Conservation (phyloP, 805 yeast genomes). For the Wickerhamiella qilinensis region DNA sequence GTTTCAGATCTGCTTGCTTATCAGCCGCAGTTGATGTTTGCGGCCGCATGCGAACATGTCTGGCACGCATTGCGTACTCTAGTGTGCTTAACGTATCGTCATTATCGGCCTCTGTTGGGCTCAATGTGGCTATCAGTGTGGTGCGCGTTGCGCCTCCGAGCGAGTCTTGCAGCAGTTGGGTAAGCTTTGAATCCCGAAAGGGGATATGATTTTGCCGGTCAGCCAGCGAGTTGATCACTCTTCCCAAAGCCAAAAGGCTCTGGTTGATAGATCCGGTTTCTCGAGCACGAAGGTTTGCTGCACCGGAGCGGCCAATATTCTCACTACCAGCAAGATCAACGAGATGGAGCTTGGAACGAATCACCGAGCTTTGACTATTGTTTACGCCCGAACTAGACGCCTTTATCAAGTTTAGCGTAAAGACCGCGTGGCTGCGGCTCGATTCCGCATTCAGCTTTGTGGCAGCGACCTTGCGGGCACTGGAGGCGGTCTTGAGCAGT, state of each 20-base stretch:
- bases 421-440: constrained; percentile 84
- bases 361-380: constrained; percentile 42
- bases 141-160: constrained; percentile 84
- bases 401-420: constrained; percentile 55
- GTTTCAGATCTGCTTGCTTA: neutral
- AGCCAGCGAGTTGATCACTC: constrained; percentile 84
- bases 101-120: constrained; percentile 62
- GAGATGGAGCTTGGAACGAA: constrained; percentile 61
- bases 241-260: constrained; percentile 77
- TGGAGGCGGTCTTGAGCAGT: constrained; percentile 39
- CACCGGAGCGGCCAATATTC: constrained; percentile 77
- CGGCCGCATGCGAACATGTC: constrained; percentile 57
- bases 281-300: constrained; percentile 60
- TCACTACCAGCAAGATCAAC: constrained; percentile 94
- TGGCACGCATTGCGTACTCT: constrained; percentile 79
- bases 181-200: constrained; percentile 77
- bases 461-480: constrained; percentile 59
- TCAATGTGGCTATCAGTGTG: constrained; percentile 70
- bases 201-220: constrained; percentile 59
- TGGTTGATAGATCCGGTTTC: constrained; percentile 92
- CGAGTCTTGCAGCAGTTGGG: constrained; percentile 73
- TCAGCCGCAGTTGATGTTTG: constrained; percentile 22
- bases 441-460: constrained; percentile 86
- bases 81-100: constrained; percentile 76
- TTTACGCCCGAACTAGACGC: constrained; percentile 42